Evolutionary conservation across 2,329 filamentous ascomycete genomes (phyloP), one percentile per base, ranked within the genome.

Genomic region (Ploettnerulaceae sp.): DNA sequence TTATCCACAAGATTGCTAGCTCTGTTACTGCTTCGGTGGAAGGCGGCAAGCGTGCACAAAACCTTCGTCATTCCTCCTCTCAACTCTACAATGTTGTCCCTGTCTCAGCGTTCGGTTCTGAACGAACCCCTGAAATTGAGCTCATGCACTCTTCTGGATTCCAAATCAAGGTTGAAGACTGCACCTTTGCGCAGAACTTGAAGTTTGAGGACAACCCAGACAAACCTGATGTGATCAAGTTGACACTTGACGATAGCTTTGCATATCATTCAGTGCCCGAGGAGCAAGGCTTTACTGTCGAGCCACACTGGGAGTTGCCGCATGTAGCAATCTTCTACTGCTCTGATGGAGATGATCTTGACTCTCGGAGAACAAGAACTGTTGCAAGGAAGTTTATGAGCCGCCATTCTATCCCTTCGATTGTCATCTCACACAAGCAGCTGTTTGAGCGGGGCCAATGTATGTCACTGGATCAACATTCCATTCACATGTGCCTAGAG

Each of bases 21-120:
- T 71, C 73, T 20, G 66, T 73, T 36, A 68, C 68, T 49, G 70
- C 68, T 8, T 71, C 69, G 7, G 61, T 61, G 7, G 55, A 63
- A 22, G 57, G 52, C 22, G 48, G 62, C 6, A 65, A 64, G 28
- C 56, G 59, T 29, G 57, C 60, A 44, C 54, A 62, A 35, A 44
- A 55, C 8, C 56, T 62, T 40, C 61, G 60, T 20, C 58, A 61
- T 7, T 61, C 65, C 37, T 57, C 59, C 12, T 71, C 71, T 33
- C 70, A 70, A 22, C 61, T 74, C 24, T 76, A 72, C 61, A 76
- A 73, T 59, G 71, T 76, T 33, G 69, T 76, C 34, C 72, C 72
- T 12, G 68, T 75, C 44, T 71, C 71, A 3, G 69, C 69, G 1
- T 75, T 75, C 57, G 72, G 72, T 8, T 69, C 68, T 9, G 59